These are phyloP conservation scores for Ambispora gerdemannii DNA, from an alignment of 192 early-diverging fungal species.

Conservation along the genomic window DNA sequence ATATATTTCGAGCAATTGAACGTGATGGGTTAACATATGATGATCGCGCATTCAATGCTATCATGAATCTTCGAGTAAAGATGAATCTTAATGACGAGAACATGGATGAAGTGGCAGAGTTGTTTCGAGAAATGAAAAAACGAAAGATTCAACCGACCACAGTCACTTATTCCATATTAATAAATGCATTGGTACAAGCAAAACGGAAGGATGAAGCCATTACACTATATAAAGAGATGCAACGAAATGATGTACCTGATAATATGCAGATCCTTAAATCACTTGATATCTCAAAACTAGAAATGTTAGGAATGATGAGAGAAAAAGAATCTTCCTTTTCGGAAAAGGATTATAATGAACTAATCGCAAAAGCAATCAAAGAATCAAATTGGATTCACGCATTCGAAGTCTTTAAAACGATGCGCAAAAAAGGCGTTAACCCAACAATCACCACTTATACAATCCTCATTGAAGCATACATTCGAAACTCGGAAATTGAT, in stretches of 20 bases:
- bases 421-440: conserved; percentile 24
- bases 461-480: conserved; percentile 36
- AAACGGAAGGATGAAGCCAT: not conserved
- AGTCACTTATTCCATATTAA: conserved; percentile 30
- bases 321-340: not conserved
- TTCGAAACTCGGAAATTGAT: conserved; percentile 27
- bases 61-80: not conserved
- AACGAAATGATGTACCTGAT: not conserved
- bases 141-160: conserved; percentile 27
- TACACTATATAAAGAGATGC: conserved; percentile 33
- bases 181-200: not conserved
- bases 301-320: conserved; percentile 23
- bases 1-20: not conserved
- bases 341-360: conserved; percentile 37
- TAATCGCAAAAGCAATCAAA: conserved; percentile 25
- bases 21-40: not conserved
- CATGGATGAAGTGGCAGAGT: conserved; percentile 26
- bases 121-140: conserved; percentile 38
- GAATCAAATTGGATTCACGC: conserved; percentile 35
- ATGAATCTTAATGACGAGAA: not conserved
- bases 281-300: not conserved
- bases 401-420: conserved; percentile 28
- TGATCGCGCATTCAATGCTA: conserved; percentile 2
- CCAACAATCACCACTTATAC: conserved; percentile 38
- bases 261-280: conserved; percentile 6